Conservation (phyloP, 768 basidiomycete species). For the Leccinum longicurvipes region DNA sequence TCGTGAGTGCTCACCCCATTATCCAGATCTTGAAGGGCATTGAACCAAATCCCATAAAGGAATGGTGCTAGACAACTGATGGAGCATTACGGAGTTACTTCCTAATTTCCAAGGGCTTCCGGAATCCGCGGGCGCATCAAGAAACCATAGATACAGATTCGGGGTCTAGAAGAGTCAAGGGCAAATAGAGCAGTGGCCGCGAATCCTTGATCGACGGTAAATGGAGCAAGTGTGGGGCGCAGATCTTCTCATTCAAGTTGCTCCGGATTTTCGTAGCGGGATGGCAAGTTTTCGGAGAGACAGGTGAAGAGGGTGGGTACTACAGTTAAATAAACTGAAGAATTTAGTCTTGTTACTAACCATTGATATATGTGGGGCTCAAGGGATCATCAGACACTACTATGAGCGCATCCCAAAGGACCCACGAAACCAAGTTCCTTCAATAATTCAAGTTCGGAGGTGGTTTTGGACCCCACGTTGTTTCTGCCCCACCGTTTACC, state of each 20-base stretch:
- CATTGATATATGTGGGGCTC: neutral
- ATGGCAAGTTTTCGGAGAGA: neutral
- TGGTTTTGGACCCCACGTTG: too few relatives aligned
- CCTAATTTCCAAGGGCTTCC: neutral
- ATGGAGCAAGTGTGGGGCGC: neutral
- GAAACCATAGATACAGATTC: neutral
- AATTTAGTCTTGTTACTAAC: neutral
- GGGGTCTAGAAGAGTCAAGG: neutral
- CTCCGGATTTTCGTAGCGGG: neutral
- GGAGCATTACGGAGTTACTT: neutral
- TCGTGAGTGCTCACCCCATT: neutral
- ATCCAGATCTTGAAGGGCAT: neutral
- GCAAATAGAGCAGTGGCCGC: neutral
- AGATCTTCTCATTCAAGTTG: conserved; percentile 5
- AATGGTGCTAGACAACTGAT: neutral
- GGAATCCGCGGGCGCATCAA: neutral
- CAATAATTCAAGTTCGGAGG: neutral
- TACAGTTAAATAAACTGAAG: neutral
- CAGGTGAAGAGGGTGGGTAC: neutral
- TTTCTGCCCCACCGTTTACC: too few relatives aligned
- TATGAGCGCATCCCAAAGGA: neutral
- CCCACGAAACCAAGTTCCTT: neutral
- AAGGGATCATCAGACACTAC: too few relatives aligned
- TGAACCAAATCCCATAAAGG: neutral
- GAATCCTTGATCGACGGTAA: conserved; percentile 16